A percentile compares a stretch with the other conserved stretches of the same genome.
phyloP scores from a whole-genome alignment of 129 eudicot species.

The Lactuca sativa region DNA sequence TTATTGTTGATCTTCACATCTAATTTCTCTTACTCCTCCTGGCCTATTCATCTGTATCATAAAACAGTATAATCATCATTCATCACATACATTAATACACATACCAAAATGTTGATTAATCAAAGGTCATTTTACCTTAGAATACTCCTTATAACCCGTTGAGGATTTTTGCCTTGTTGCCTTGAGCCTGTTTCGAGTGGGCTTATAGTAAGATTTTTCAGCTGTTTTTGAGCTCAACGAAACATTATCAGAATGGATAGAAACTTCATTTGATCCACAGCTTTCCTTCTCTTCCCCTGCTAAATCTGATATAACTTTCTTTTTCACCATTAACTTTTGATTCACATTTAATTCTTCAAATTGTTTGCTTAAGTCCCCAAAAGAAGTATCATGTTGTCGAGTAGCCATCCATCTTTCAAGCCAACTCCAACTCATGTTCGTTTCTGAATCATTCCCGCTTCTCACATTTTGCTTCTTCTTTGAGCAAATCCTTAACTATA shows the following conservation, averaged over 20 bases:
- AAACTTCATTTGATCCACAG: conserved; percentile 75
- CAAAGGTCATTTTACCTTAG: conserved; percentile 34
- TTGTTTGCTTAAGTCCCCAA: conserved; percentile 46
- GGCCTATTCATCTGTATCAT: conserved; percentile 21
- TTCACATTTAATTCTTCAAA: conserved; percentile 35
- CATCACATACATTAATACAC: no score
- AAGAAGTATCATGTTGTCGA: conserved; percentile 57
- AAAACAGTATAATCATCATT: not conserved
- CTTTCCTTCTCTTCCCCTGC: conserved; percentile 70
- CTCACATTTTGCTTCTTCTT: conserved; percentile 58
- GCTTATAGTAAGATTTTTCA: conserved; percentile 29
- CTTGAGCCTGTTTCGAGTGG: conserved; percentile 39
- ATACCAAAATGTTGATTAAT: not conserved
- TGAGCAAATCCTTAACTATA: conserved; percentile 70
- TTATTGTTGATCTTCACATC: conserved; percentile 29
- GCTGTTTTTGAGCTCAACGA: conserved; percentile 32
- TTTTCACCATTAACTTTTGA: conserved; percentile 33
- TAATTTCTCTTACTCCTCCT: conserved; percentile 24
- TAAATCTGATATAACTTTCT: conserved; percentile 40
- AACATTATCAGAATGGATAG: conserved; percentile 37
- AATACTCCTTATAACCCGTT: conserved; percentile 39
- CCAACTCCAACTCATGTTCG: conserved; percentile 84
- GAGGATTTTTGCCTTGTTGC: conserved; percentile 49
- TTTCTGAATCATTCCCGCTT: conserved; percentile 44
- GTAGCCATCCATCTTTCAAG: conserved; percentile 98